phyloP scores from a whole-genome alignment of 2,329 filamentous ascomycete genomes.

The Clonostachys rhizophaga region DNA sequence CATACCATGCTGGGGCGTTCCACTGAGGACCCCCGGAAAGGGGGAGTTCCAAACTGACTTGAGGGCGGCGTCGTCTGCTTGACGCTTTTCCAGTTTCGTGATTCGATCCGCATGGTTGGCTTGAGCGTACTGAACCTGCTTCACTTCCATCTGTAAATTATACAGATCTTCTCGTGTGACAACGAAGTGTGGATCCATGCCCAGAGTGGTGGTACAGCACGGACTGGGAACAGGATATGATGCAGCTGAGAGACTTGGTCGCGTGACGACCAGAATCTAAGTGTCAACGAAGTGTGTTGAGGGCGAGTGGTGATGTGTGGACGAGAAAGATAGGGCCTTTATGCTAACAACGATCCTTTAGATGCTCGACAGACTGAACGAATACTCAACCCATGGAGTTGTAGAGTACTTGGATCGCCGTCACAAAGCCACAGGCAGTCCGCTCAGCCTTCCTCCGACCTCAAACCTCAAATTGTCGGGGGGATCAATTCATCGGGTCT shows the following conservation, averaged over 20 bases:
- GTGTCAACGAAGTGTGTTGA: too few relatives aligned
- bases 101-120: slow-evolving; percentile 58
- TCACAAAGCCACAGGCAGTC: neutral
- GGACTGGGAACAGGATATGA: too few relatives aligned
- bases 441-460: slow-evolving; percentile 14
- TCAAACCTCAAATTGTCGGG: slow-evolving; percentile 17
- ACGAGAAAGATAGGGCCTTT: too few relatives aligned
- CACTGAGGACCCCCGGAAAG: slow-evolving; percentile 79
- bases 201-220: slow-evolving; percentile 13
- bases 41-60: slow-evolving; percentile 94
- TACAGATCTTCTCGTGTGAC: slow-evolving; percentile 61
- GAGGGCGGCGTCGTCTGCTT: slow-evolving; percentile 61
- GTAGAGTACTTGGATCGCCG: too few relatives aligned
- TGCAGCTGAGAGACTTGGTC: too few relatives aligned
- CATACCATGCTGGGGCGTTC: slow-evolving; percentile 83
- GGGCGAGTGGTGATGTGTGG: too few relatives aligned
- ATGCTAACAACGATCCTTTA: too few relatives aligned
- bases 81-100: slow-evolving; percentile 58
- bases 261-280: too few relatives aligned
- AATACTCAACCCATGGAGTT: too few relatives aligned
- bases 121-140: slow-evolving; percentile 61
- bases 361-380: too few relatives aligned
- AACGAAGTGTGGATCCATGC: slow-evolving; percentile 61
- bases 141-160: slow-evolving; percentile 66
- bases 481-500: slow-evolving; percentile 26